A percentile compares a stretch with the other conserved stretches of the same genome.
Conservation (phyloP, 176 grass and related monocot species). For the Triticum monococcum region DNA sequence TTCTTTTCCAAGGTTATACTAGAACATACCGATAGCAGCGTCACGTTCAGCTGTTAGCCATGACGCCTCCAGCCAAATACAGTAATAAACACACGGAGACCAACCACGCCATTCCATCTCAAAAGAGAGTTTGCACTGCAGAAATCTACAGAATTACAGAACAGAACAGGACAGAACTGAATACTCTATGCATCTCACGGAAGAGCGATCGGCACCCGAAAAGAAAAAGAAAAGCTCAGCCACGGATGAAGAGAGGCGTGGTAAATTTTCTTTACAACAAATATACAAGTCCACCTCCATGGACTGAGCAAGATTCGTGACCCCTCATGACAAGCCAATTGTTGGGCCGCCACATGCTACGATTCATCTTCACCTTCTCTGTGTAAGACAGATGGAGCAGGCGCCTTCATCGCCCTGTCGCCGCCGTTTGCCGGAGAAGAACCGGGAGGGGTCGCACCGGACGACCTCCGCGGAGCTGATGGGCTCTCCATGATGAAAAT, state of each 20-base stretch:
- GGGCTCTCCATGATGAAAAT: conserved; percentile 48
- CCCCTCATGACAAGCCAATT: neutral
- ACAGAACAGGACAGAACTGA: neutral
- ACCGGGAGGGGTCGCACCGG: conserved; percentile 26
- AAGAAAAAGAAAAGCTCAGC: neutral
- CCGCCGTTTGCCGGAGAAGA: conserved; percentile 25
- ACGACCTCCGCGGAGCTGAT: conserved; percentile 40
- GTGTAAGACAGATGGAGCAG: conserved; percentile 29
- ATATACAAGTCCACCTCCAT: conserved; percentile 18
- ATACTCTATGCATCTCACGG: neutral
- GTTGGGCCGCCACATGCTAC: neutral
- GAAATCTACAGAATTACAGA: neutral
- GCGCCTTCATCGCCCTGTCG: conserved; percentile 40
- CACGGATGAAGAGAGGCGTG: neutral
- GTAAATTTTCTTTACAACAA: conserved; percentile 31
- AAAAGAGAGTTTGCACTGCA: neutral
- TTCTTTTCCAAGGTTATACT: too few species aligned
- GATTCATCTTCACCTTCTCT: conserved; percentile 24
- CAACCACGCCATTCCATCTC: neutral
- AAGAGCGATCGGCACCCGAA: neutral
- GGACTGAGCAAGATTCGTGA: neutral
- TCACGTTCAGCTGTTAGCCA: neutral
- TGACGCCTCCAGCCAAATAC: neutral
- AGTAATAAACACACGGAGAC: neutral
- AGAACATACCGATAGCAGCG: neutral